Evolutionary conservation across 306 rosid genomes (phyloP).

Genomic region (Dicorynia guianensis): DNA sequence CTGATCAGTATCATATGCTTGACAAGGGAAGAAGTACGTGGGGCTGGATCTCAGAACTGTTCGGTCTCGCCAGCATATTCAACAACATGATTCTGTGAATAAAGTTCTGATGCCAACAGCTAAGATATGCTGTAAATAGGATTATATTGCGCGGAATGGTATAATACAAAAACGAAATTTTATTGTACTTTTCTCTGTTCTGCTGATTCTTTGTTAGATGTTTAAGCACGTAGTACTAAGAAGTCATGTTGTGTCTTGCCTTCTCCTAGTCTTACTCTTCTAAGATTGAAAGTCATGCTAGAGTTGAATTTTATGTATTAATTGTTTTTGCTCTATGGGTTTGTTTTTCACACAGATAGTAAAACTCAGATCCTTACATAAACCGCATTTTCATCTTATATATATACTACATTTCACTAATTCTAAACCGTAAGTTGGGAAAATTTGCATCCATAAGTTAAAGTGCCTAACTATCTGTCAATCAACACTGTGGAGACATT

Average conservation of each 20-base stretch:
- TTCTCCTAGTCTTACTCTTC: too few relatives aligned
- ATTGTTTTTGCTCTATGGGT: too few relatives aligned
- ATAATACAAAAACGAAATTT: too few relatives aligned
- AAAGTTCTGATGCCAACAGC: background rate
- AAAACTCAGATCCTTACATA: too few relatives aligned
- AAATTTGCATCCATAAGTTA: background rate
- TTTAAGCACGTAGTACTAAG: too few relatives aligned
- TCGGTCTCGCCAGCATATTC: conserved; percentile 1
- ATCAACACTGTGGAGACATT: background rate
- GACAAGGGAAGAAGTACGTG: background rate
- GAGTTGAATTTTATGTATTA: too few relatives aligned
- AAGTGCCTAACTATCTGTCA: background rate
- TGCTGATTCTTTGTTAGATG: too few relatives aligned
- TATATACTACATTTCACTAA: background rate
- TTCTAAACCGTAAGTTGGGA: background rate
- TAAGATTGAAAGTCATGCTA: too few relatives aligned
- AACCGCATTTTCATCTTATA: too few relatives aligned
- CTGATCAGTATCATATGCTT: background rate
- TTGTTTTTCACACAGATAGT: too few relatives aligned
- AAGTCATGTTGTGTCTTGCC: too few relatives aligned
- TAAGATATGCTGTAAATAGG: background rate
- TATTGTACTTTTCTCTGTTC: too few relatives aligned
- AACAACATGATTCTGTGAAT: background rate
- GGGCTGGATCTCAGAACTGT: background rate
- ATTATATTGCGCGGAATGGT: background rate